Conservation (phyloP, 2,329 filamentous ascomycete genomes). For the Xylaria sp. region DNA sequence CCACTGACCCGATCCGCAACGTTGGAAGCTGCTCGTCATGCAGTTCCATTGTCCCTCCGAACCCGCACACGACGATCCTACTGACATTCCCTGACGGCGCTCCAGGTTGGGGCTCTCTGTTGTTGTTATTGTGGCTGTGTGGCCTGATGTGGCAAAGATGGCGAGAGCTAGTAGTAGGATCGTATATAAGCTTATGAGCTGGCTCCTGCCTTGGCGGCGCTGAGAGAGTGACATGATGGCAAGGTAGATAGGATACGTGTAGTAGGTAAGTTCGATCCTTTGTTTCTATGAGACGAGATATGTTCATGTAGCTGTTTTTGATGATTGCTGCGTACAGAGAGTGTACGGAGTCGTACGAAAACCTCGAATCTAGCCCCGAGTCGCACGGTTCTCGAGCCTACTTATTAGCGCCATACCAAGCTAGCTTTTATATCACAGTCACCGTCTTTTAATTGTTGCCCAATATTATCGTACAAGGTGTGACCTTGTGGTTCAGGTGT, state of each 20-base stretch:
- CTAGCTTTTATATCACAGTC: neutral
- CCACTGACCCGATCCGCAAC: constrained; percentile 61
- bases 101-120: neutral
- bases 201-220: neutral
- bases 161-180: neutral
- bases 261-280: too few species aligned
- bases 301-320: neutral
- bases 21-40: constrained; percentile 60
- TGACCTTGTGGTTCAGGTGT: neutral
- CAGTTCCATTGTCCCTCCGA: constrained; percentile 66
- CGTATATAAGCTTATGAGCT: neutral
- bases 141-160: neutral
- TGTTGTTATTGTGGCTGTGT: neutral
- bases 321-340: neutral
- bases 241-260: neutral
- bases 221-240: constrained; percentile 6
- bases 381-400: neutral
- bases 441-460: neutral
- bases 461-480: neutral
- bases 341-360: neutral
- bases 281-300: too few species aligned
- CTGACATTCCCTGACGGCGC: constrained; percentile 36
- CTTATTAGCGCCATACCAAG: neutral
- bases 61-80: constrained; percentile 54
- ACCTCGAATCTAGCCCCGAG: neutral